phyloP scores from a whole-genome alignment of 805 yeast species.

The Cyberlindnera mississippiensis region DNA sequence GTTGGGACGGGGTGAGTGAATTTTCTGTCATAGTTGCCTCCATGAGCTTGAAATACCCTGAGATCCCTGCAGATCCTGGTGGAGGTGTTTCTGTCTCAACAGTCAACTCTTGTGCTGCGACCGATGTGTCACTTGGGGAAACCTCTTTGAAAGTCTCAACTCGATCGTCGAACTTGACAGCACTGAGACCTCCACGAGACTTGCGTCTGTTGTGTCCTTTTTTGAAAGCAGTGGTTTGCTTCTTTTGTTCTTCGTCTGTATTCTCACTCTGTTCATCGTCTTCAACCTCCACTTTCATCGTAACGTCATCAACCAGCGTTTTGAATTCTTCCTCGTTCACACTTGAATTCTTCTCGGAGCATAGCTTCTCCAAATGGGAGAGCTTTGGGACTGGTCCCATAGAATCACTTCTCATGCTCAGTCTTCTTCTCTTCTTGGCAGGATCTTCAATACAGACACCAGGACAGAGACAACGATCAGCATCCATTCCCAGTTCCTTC shows the following conservation, averaged over 20 bases:
- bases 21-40: not conserved
- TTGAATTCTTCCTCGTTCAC: slow-evolving; percentile 14
- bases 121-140: slow-evolving; percentile 9
- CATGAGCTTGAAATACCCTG: not conserved
- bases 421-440: slow-evolving; percentile 18
- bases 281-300: slow-evolving; percentile 17
- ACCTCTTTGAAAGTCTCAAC: slow-evolving; percentile 9
- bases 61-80: not conserved
- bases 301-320: slow-evolving; percentile 23
- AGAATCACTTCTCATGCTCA: slow-evolving; percentile 4
- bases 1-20: slow-evolving; percentile 23
- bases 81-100: slow-evolving; percentile 1
- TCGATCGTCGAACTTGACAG: slow-evolving; percentile 24
- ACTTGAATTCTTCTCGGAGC: slow-evolving; percentile 3
- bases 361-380: slow-evolving; percentile 18
- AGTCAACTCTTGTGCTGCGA: not conserved
- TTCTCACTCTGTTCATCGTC: slow-evolving; percentile 14
- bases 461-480: slow-evolving; percentile 35
- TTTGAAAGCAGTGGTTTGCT: slow-evolving; percentile 4
- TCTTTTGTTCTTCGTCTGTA: slow-evolving; percentile 8
- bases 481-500: slow-evolving; percentile 36
- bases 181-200: slow-evolving; percentile 26
- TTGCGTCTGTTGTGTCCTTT: slow-evolving; percentile 27
- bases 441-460: slow-evolving; percentile 20
- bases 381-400: not conserved